A percentile compares a stretch with the other conserved stretches of the same genome.
These are phyloP conservation scores for Xylaria castorea DNA, from an alignment of 495 filamentous ascomycete genomes.

Conservation along the genomic window DNA sequence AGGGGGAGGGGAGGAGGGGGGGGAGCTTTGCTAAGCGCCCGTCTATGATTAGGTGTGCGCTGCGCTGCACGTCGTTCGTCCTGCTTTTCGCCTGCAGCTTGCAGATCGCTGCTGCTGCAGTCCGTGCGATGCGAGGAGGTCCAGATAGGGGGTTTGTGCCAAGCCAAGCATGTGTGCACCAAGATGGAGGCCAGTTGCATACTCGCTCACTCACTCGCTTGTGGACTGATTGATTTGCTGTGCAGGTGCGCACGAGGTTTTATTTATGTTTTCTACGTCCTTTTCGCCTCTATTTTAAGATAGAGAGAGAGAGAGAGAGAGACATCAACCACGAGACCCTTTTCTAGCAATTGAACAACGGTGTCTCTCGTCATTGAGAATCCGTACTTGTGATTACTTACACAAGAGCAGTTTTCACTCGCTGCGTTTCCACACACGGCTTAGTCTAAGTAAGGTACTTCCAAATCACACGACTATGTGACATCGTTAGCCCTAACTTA, in stretches of 20 bases:
- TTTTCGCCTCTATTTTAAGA: background rate
- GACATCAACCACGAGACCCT: background rate
- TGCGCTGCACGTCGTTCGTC: background rate
- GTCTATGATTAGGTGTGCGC: constrained; percentile 5
- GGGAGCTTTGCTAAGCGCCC: constrained; percentile 19
- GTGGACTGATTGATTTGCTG: background rate
- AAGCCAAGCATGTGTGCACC: background rate
- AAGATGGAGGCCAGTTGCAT: background rate
- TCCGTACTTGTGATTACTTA: background rate
- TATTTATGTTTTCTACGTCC: background rate
- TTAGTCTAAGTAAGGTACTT: background rate
- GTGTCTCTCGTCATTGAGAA: background rate
- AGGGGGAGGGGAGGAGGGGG: background rate
- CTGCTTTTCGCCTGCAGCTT: background rate
- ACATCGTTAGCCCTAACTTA: background rate
- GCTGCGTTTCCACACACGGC: background rate
- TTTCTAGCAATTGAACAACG: background rate
- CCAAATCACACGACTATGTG: background rate
- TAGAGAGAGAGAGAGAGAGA: too few relatives aligned
- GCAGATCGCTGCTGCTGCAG: constrained; percentile 2
- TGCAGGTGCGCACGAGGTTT: background rate
- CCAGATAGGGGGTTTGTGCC: background rate
- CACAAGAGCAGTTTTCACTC: background rate
- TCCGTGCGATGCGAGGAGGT: constrained; percentile 2
- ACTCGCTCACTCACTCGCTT: too few relatives aligned